Conservation (phyloP, 148 eudicot species). For the Chenopodium album region DNA sequence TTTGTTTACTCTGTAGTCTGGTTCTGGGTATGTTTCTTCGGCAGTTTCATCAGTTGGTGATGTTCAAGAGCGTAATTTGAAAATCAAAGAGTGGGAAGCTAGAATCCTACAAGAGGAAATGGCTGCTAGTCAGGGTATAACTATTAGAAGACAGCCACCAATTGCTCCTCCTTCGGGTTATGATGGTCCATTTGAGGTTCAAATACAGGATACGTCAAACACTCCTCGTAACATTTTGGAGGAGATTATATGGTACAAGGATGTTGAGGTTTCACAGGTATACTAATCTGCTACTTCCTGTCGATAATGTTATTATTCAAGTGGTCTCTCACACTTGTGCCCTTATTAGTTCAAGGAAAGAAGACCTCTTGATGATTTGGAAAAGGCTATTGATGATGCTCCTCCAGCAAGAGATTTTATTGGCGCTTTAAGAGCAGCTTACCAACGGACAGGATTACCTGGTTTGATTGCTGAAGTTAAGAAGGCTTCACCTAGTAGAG, state of each 20-base stretch:
- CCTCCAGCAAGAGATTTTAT: slow-evolving; percentile 76
- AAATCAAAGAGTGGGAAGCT: slow-evolving; percentile 76
- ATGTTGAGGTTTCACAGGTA: slow-evolving; percentile 76
- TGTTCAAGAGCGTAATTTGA: slow-evolving; percentile 45
- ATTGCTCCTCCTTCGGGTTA: slow-evolving; percentile 71
- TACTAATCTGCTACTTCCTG: not conserved
- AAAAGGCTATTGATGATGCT: slow-evolving; percentile 48
- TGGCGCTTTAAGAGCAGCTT: slow-evolving; percentile 74
- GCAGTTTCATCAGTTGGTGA: slow-evolving; percentile 31
- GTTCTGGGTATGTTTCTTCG: slow-evolving; percentile 43
- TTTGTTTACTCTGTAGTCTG: slow-evolving; percentile 33
- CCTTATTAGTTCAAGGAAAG: slow-evolving; percentile 61
- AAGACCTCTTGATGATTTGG: slow-evolving; percentile 45
- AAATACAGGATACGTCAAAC: slow-evolving; percentile 48
- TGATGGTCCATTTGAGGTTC: slow-evolving; percentile 81
- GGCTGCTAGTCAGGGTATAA: slow-evolving; percentile 75
- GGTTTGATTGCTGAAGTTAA: slow-evolving; percentile 97
- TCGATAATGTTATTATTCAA: not conserved
- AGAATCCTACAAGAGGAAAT: slow-evolving; percentile 61
- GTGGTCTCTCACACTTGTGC: not conserved
- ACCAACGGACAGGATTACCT: slow-evolving; percentile 74
- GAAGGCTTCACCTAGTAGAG: slow-evolving; percentile 99
- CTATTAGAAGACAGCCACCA: slow-evolving; percentile 82
- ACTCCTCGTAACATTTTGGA: slow-evolving; percentile 82
- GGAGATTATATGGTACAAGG: slow-evolving; percentile 93